phyloP scores from a whole-genome alignment of 2,329 filamentous ascomycete genomes.

The Colletotrichum aenigma region DNA sequence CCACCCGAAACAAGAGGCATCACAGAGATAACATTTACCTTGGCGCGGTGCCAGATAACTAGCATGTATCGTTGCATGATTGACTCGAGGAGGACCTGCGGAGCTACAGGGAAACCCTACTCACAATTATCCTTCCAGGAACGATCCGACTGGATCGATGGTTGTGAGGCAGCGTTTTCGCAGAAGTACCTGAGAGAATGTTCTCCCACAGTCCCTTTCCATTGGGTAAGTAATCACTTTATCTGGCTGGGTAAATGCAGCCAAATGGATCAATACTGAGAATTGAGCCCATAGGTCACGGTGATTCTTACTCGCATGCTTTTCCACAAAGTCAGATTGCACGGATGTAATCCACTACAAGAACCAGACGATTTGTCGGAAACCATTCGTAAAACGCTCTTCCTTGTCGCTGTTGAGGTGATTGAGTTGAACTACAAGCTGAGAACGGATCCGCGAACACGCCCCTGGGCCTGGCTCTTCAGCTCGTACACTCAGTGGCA shows the following conservation, averaged over 20 bases:
- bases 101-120: neutral
- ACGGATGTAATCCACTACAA: neutral
- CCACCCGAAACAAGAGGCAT: neutral
- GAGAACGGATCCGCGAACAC: neutral
- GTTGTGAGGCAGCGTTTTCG: neutral
- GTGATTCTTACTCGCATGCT: neutral
- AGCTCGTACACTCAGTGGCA: neutral
- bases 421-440: neutral
- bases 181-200: neutral
- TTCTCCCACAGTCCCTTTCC: neutral
- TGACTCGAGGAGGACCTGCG: neutral
- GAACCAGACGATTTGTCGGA: neutral
- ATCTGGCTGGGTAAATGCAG: neutral
- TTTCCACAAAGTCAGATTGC: neutral
- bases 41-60: neutral
- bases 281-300: neutral
- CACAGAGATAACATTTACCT: neutral
- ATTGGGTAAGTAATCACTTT: neutral
- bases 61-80: neutral
- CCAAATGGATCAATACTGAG: neutral
- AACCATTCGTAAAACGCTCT: neutral
- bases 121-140: neutral
- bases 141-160: neutral
- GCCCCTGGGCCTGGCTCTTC: neutral
- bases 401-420: neutral